A percentile compares a stretch with the other conserved stretches of the same genome.
phyloP scores from a whole-genome alignment of 306 rosid species.

The Cyamopsis tetragonoloba region DNA sequence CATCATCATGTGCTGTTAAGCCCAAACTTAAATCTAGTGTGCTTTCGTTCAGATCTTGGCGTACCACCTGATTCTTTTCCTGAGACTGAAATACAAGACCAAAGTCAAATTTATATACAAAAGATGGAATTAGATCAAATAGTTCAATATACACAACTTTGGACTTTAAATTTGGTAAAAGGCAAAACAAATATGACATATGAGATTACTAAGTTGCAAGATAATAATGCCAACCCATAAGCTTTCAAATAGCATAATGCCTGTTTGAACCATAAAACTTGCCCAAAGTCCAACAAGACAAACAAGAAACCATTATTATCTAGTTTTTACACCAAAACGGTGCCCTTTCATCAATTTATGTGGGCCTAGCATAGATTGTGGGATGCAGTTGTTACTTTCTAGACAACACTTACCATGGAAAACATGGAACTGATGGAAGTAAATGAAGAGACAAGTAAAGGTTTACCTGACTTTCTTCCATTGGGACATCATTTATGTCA shows the following conservation, averaged over 20 bases:
- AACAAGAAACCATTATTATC: not conserved
- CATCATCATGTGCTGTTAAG: slow-evolving; percentile 62
- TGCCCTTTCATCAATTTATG: not conserved
- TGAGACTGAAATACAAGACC: slow-evolving; percentile 34
- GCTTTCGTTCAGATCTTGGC: slow-evolving; percentile 95
- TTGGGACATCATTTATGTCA: slow-evolving; percentile 82
- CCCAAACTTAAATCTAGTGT: slow-evolving; percentile 91
- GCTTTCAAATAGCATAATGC: not conserved
- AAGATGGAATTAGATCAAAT: slow-evolving; percentile 1
- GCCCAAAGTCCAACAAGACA: not conserved
- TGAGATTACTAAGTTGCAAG: not conserved
- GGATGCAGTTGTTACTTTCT: not conserved
- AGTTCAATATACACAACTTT: slow-evolving; percentile 2
- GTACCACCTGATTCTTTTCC: slow-evolving; percentile 59
- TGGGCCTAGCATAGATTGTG: not conserved
- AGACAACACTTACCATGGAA: not conserved
- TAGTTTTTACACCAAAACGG: not conserved
- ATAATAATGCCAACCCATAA: not conserved
- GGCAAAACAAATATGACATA: not conserved
- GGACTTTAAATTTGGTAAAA: not conserved
- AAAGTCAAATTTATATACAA: slow-evolving; percentile 2
- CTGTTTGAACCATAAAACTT: not conserved
- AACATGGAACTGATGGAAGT: too few species aligned
- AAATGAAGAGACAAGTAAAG: not conserved
- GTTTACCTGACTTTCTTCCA: slow-evolving; percentile 86